Conservation (phyloP, 176 grass and related monocot genomes). For the Triticum aestivum region IWGSC_CS_RefSeq_v2.1 NC_057806.1:50283753-50284252, state of each 20-base stretch:
- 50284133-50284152: too few species aligned
- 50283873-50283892: conserved; percentile 15
- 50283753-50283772: conserved; percentile 20
- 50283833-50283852: neutral
- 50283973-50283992: neutral
- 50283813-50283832: neutral
- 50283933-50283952: conserved; percentile 6
- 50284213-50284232: neutral
- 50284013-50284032: neutral
- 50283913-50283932: conserved; percentile 6
- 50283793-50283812: neutral
- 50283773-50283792: neutral
- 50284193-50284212: neutral
- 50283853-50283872: neutral
- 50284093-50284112: too few species aligned
- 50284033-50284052: too few species aligned
- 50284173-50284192: neutral
- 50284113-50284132: too few species aligned
- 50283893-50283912: conserved; percentile 1
- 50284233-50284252: conserved; percentile 10
- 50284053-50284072: too few species aligned
- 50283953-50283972: neutral
- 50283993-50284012: neutral
- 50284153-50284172: neutral
- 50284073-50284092: too few species aligned